Conservation (phyloP, 2,329 filamentous ascomycete species). For the Ustilaginoidea virens region DNA sequence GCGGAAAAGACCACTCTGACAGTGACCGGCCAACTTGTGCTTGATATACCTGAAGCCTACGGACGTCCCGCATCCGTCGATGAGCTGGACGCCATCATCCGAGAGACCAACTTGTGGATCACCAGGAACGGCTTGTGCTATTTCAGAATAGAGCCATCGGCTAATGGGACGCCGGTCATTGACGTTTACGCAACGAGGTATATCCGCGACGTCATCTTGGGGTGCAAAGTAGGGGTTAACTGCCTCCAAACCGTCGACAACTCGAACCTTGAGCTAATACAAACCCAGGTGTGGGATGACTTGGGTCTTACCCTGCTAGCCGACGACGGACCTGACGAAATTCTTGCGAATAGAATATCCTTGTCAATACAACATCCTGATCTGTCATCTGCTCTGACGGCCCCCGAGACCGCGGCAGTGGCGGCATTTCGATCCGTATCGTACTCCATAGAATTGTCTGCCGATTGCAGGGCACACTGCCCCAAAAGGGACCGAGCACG, state of each 20-base stretch:
- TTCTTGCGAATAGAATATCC: conserved; percentile 8
- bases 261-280: neutral
- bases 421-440: conserved; percentile 13
- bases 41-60: conserved; percentile 10
- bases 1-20: conserved; percentile 10
- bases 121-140: conserved; percentile 14
- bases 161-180: conserved; percentile 8
- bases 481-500: neutral
- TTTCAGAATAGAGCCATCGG: conserved; percentile 12
- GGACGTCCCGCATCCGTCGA: conserved; percentile 6
- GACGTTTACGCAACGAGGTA: conserved; percentile 5
- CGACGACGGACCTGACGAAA: conserved; percentile 2
- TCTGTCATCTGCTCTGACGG: conserved; percentile 14
- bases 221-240: conserved; percentile 13
- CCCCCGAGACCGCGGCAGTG: conserved; percentile 12
- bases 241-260: neutral
- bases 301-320: conserved; percentile 14
- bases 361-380: conserved; percentile 23
- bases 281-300: conserved; percentile 12
- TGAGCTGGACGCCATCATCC: conserved; percentile 11
- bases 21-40: conserved; percentile 11
- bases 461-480: neutral
- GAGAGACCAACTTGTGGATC: conserved; percentile 17
- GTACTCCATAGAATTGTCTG: conserved; percentile 12
- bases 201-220: conserved; percentile 9